Percentiles rank a stretch among this genome's conserved stretches.
These are phyloP conservation scores for Cenchrus fungigraminus DNA, from an alignment of 176 grass and related monocot species.

Conservation along the genomic window DNA sequence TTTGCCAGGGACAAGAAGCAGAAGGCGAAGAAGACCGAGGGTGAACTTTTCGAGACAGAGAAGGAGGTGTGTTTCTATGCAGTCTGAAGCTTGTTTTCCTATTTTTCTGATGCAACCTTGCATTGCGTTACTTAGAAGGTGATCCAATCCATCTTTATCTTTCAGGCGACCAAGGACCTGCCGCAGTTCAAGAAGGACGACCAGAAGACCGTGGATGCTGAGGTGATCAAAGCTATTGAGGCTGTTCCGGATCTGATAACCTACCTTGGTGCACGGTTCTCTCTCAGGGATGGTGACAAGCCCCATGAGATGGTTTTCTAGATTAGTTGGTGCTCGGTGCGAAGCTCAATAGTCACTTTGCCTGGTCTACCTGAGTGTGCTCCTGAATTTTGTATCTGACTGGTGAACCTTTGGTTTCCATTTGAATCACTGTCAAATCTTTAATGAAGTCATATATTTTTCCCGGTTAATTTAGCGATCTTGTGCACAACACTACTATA, in stretches of 20 bases:
- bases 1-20: conserved; percentile 85
- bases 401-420: conserved; percentile 41
- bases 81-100: background rate
- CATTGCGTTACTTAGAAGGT: conserved; percentile 7
- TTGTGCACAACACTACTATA: background rate
- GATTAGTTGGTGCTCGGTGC: conserved; percentile 33
- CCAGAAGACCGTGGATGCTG: conserved; percentile 70
- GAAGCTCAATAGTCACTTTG: conserved; percentile 29
- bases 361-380: conserved; percentile 7
- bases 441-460: conserved; percentile 14
- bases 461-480: background rate
- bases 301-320: conserved; percentile 93
- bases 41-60: conserved; percentile 82
- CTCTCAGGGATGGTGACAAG: conserved; percentile 84
- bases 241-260: conserved; percentile 74
- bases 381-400: conserved; percentile 45
- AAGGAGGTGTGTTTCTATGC: conserved; percentile 50
- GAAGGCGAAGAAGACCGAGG: conserved; percentile 78
- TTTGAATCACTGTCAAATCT: conserved; percentile 28
- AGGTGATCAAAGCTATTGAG: conserved; percentile 75
- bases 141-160: background rate
- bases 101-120: background rate
- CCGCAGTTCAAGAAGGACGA: conserved; percentile 86
- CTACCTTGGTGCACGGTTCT: conserved; percentile 77
- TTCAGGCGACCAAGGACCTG: conserved; percentile 57